Evolutionary conservation across 106 monocot genomes (phyloP).

Genomic region (Dactylorhiza incarnata): DNA sequence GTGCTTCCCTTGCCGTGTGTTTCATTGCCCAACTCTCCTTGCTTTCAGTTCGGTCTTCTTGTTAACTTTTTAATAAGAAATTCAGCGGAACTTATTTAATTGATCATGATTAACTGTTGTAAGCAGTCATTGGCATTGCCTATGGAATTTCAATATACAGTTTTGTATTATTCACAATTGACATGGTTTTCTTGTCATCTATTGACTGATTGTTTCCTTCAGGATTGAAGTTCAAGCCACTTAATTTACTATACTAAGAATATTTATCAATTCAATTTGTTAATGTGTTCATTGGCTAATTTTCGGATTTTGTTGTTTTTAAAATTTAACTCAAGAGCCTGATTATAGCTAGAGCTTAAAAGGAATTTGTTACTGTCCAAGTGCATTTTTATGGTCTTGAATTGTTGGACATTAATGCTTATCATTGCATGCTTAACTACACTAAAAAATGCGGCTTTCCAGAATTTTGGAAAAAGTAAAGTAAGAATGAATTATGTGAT

Average conservation of each 20-base stretch:
- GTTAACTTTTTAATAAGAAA: not conserved
- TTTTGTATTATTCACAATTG: not conserved
- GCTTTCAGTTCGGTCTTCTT: not conserved
- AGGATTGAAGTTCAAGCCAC: not conserved
- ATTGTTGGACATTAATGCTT: not conserved
- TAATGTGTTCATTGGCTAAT: not conserved
- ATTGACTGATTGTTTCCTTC: not conserved
- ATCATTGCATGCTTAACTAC: not conserved
- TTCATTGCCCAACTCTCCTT: too few species aligned
- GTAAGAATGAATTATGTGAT: not conserved
- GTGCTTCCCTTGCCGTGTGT: too few species aligned
- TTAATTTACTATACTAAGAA: not conserved
- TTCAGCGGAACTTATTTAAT: not conserved
- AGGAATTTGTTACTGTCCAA: not conserved
- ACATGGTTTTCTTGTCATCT: not conserved
- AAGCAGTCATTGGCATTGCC: not conserved
- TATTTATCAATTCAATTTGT: not conserved
- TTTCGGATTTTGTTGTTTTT: not conserved
- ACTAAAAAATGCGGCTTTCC: not conserved
- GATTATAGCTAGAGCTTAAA: too few species aligned
- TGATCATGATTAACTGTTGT: not conserved
- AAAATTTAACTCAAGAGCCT: too few species aligned
- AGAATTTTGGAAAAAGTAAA: too few species aligned
- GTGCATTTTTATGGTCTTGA: not conserved
- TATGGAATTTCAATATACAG: not conserved